Evolutionary conservation across 2,329 filamentous ascomycete genomes (phyloP).

Genomic region (Paramyrothecium sp.): DNA sequence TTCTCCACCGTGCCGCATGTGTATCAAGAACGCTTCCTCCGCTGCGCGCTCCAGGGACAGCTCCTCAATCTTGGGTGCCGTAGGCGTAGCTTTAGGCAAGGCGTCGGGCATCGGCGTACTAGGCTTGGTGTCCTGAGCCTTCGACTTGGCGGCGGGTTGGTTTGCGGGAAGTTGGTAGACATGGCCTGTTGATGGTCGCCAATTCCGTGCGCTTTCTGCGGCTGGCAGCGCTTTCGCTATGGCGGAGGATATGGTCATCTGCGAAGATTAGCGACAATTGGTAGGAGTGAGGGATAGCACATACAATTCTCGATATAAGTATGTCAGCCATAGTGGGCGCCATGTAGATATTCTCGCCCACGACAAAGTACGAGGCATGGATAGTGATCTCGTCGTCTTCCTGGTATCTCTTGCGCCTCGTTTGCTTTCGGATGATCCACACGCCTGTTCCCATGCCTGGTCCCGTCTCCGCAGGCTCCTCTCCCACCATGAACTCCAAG

Average conservation of each 20-base stretch:
- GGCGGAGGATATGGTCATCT: slow-evolving; percentile 55
- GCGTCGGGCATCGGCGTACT: slow-evolving; percentile 47
- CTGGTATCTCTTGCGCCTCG: slow-evolving; percentile 53
- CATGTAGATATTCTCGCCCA: slow-evolving; percentile 67
- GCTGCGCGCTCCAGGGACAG: slow-evolving; percentile 45
- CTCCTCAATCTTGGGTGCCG: slow-evolving; percentile 34
- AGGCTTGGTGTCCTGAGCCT: slow-evolving; percentile 40
- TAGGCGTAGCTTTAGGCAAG: slow-evolving; percentile 19
- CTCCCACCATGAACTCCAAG: slow-evolving; percentile 64
- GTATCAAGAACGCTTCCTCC: slow-evolving; percentile 57
- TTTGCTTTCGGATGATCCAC: slow-evolving; percentile 70
- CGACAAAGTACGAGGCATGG: slow-evolving; percentile 61
- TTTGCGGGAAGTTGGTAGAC: slow-evolving; percentile 42
- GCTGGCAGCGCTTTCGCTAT: slow-evolving; percentile 52
- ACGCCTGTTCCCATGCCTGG: slow-evolving; percentile 66
- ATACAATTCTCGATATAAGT: slow-evolving; percentile 56
- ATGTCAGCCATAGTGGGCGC: slow-evolving; percentile 61
- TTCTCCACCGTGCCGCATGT: slow-evolving; percentile 59
- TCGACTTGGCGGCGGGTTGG: slow-evolving; percentile 21
- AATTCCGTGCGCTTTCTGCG: slow-evolving; percentile 49
- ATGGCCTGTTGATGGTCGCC: slow-evolving; percentile 54
- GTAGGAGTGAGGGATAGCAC: slow-evolving; percentile 11
- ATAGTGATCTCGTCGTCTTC: slow-evolving; percentile 59
- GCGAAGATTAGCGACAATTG: slow-evolving; percentile 8
- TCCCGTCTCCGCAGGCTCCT: slow-evolving; percentile 62